Base-by-base conservation (phyloP, 371 early-diverging fungal genomes). In the Mortierella sp. region DNA sequence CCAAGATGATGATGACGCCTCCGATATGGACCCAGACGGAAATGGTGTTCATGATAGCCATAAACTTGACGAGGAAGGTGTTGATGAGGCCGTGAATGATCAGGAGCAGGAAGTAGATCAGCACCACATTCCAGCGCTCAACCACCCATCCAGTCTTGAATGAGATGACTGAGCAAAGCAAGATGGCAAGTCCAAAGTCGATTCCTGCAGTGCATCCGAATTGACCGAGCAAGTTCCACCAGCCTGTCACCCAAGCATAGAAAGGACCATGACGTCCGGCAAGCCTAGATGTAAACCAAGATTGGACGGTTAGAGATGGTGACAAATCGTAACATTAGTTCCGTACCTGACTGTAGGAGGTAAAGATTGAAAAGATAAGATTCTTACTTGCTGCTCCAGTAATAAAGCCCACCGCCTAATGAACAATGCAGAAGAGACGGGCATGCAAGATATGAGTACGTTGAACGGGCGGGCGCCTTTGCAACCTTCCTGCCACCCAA, bases 11-110 rank as follows among this genome's bases (percentile, higher is more conserved):
- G 79, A 86, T 19, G 14, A 83, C 85, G 25, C 89, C 89, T 51
- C 85, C 55, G 10, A 87, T 76, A 63, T 87, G 85, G 81, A 87
- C 84, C 73, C 83, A 85, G 19, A 87, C 84, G 0, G 66, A 81
- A 63, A 80, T 79, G 60, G 83, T 77, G 65, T 86, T 87, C 41
- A 88, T 71, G 48, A 57, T 31, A 2, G 81, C 77, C 69, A 88
- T 86, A 22, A 86, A 67, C 45, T 57, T 71, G 64, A 81, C 77
- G 29, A 78, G 56, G 50, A 86, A 76, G 17, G 85, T 82, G 60
- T 87, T 88, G 57, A 86, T 82, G 0, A 87, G 57, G 16, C 84
- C 88, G 31, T 85, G 85, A n/a, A 81, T 66, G 22, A 86, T 52
- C 39, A 84, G 77, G 43, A 88, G 72, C n/a, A 71, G 68, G 52